A percentile compares a stretch with the other conserved stretches of the same genome.
These are phyloP conservation scores for Scutellaria barbata DNA, from an alignment of 257 asterid genomes.

Conservation along the genomic window DNA sequence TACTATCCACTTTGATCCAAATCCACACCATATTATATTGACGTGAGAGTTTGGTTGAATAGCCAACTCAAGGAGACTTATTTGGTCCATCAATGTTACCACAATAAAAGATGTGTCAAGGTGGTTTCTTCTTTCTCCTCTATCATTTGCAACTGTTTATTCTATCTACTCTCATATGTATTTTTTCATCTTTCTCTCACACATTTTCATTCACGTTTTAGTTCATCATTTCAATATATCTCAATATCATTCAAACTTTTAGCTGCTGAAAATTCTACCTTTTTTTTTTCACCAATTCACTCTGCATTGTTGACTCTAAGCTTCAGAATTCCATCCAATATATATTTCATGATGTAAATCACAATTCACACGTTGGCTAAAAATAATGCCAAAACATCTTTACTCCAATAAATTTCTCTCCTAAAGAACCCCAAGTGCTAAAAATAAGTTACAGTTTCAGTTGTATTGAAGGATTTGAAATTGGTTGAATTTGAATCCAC, in stretches of 20 bases:
- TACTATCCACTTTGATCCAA: too few species aligned
- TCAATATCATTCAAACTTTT: background rate
- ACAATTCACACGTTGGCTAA: background rate
- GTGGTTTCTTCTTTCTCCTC: background rate
- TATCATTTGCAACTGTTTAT: background rate
- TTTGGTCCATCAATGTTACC: background rate
- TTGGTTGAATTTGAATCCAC: too few species aligned
- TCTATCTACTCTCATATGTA: conserved; percentile 3
- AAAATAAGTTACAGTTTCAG: background rate
- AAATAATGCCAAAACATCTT: background rate
- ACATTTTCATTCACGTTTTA: background rate
- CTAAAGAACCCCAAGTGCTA: background rate
- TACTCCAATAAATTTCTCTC: background rate
- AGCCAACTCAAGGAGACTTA: too few species aligned
- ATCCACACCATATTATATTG: too few species aligned
- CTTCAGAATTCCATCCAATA: background rate
- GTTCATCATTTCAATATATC: background rate
- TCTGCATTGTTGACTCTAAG: background rate
- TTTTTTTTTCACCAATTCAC: background rate
- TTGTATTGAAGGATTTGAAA: too few species aligned
- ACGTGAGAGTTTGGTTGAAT: background rate
- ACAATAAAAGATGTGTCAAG: too few species aligned
- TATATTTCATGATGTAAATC: background rate
- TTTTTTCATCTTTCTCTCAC: background rate
- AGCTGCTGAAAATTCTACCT: background rate